A percentile compares a stretch with the other conserved stretches of the same genome.
Conservation (phyloP, 2,329 filamentous ascomycete species). For the Colletotrichum sp. region DNA sequence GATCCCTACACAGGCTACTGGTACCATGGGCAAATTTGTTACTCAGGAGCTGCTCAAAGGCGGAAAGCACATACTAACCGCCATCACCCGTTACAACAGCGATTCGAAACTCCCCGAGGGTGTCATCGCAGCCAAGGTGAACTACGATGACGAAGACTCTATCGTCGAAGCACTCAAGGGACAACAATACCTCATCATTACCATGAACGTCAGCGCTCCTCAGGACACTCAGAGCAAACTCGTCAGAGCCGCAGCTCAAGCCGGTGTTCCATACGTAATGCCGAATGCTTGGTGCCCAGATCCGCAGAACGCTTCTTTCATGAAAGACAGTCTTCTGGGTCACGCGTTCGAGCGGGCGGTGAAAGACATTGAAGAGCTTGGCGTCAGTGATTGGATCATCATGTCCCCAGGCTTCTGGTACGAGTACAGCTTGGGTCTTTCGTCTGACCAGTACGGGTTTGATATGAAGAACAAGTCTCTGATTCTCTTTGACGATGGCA, state of each 20-base stretch:
- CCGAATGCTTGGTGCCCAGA: conserved; percentile 51
- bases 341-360: conserved; percentile 22
- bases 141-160: conserved; percentile 47
- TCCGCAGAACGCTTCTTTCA: neutral
- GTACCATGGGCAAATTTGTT: conserved; percentile 46
- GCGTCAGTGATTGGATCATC: conserved; percentile 34
- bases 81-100: conserved; percentile 53
- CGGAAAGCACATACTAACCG: conserved; percentile 58
- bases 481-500: conserved; percentile 62
- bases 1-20: conserved; percentile 36
- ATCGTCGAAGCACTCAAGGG: conserved; percentile 54
- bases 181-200: conserved; percentile 61
- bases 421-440: conserved; percentile 49
- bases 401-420: conserved; percentile 58
- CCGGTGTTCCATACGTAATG: conserved; percentile 56
- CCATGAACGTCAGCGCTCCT: conserved; percentile 45
- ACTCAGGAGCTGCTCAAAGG: conserved; percentile 47
- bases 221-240: conserved; percentile 48
- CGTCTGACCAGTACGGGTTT: conserved; percentile 47
- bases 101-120: conserved; percentile 45
- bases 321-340: conserved; percentile 6
- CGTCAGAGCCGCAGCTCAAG: conserved; percentile 53
- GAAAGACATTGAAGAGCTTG: conserved; percentile 43
- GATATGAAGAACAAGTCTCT: conserved; percentile 47
- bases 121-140: conserved; percentile 43